Conservation (phyloP, 202 grass and related monocot species). For the Panicum hallii region DNA sequence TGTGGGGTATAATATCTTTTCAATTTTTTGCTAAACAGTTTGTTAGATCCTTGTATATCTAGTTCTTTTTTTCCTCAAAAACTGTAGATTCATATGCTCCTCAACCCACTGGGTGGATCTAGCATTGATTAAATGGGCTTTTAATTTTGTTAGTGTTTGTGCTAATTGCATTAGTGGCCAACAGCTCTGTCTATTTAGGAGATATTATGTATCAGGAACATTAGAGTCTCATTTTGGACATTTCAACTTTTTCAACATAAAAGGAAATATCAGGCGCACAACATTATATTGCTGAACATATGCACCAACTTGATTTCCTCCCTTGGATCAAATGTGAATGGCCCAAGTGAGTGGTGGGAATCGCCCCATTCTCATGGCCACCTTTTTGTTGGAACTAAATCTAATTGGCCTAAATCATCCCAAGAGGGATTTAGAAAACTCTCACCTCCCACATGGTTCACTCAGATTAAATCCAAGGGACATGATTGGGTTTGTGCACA, state of each 20-base stretch:
- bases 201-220: background rate
- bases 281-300: background rate
- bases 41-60: background rate
- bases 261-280: background rate
- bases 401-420: background rate
- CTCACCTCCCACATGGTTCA: no score
- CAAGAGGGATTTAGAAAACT: background rate
- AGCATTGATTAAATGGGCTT: background rate
- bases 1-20: constrained; percentile 18
- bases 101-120: background rate
- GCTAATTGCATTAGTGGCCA: background rate
- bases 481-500: no score
- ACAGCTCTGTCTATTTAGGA: background rate
- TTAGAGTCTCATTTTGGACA: background rate
- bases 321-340: background rate
- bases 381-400: background rate
- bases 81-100: background rate
- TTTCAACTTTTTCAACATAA: constrained; percentile 1
- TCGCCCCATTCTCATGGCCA: background rate
- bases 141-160: background rate
- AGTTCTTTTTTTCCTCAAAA: background rate
- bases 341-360: background rate
- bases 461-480: no score
- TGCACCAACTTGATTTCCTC: background rate
- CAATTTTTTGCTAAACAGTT: constrained; percentile 13